phyloP scores from a whole-genome alignment of 805 yeast genomes.

The Scheffersomyces amazonensis region DNA sequence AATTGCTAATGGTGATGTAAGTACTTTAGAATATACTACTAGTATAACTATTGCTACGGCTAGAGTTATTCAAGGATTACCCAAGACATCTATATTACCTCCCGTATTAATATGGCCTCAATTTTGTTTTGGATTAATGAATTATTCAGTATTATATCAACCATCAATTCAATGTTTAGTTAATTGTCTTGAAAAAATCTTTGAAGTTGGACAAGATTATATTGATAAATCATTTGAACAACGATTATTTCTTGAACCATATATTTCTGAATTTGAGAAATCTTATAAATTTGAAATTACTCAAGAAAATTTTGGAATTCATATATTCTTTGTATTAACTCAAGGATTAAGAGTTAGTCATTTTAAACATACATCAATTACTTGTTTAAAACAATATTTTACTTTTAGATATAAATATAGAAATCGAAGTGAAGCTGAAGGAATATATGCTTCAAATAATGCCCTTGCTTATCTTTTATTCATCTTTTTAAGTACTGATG shows the following conservation, averaged over 20 bases:
- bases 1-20: slow-evolving; percentile 18
- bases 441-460: slow-evolving; percentile 3
- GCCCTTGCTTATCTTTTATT: slow-evolving; percentile 27
- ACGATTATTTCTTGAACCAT: slow-evolving; percentile 37
- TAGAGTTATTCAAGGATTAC: slow-evolving; percentile 47
- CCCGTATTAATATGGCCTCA: slow-evolving; percentile 51
- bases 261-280: slow-evolving; percentile 42
- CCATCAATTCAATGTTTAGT: slow-evolving; percentile 29
- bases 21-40: slow-evolving; percentile 28
- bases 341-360: slow-evolving; percentile 62
- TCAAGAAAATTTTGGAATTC: slow-evolving; percentile 48
- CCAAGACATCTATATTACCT: slow-evolving; percentile 42
- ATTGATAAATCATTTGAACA: slow-evolving; percentile 25
- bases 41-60: slow-evolving; percentile 45
- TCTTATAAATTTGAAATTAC: slow-evolving; percentile 36
- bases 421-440: slow-evolving; percentile 6
- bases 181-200: slow-evolving; percentile 22
- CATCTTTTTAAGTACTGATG: slow-evolving; percentile 26
- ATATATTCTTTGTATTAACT: slow-evolving; percentile 44
- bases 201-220: slow-evolving; percentile 19
- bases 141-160: slow-evolving; percentile 28
- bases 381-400: slow-evolving; percentile 42
- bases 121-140: slow-evolving; percentile 27
- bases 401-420: slow-evolving; percentile 39
- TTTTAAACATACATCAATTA: slow-evolving; percentile 47